Base-by-base conservation (phyloP, 768 basidiomycete genomes). In the Panaeolus cyanescens region DNA sequence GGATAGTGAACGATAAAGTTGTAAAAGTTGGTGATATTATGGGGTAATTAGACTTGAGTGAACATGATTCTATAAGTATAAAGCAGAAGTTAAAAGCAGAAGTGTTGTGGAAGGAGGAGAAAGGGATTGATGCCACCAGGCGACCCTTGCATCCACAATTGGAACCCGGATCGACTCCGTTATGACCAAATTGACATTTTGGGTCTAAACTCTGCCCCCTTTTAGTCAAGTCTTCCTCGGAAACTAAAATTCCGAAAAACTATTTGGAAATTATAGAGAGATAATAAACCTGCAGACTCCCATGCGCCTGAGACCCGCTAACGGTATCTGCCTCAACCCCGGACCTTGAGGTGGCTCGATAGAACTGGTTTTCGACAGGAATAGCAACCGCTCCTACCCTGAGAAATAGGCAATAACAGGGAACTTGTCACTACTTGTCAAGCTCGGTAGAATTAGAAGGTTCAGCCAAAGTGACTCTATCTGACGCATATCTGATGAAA, bases 101-200 rank as follows among this genome's bases (percentile, higher is more conserved):
- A 28, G 45, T 50, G 45, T 50, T 22, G 25, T 50, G 45, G 45
- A 50, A 50, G 45, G 45, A 50, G 25, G 45, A 50, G 45, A 50
- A 50, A 50, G 45, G 45, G 45, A 50, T 28, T 30, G 30, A 28
- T 28, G 45, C 22, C 45, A 50, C 45, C 45, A 50, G 45, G 45
- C 8, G 45, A 50, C 45, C 45, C 45, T 50, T 50, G 25, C 22
- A 30, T 50, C 45, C 45, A 50, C 45, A 50, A 50, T 50, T 50
- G 45, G 45, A 50, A 50, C 45, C 6, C 45, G 45, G 45, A 50
- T 50, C 45, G 45, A 50, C 45, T 50, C 45, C 45, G 45, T 50
- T 50, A 28, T 50, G 45, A 30, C 45, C 22, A 50, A 50, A 30
- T 50, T 50, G 45, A 50, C 45, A n/a, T 50, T 50, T 50, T 50